Evolutionary conservation across 1,284 basidiomycete species (phyloP).

Genomic region (Ustilago xerochloae): DNA sequence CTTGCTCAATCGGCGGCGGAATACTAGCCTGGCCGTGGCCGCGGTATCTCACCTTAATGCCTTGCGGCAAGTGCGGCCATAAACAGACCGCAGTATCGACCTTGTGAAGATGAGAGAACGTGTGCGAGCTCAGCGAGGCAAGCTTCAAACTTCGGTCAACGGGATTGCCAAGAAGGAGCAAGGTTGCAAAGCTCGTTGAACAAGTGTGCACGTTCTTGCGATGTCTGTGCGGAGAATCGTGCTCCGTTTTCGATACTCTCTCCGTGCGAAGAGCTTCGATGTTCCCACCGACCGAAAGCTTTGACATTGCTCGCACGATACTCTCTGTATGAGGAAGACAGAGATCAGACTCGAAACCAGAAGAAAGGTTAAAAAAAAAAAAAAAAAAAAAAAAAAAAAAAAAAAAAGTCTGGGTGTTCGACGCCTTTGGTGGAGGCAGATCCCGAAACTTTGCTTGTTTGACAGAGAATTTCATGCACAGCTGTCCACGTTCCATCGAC

Average conservation of each 20-base stretch:
- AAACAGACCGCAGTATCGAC: slow-evolving; percentile 11
- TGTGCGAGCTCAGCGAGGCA: slow-evolving; percentile 8
- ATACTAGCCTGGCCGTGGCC: not conserved
- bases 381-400: too few species aligned
- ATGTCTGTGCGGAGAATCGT: not conserved
- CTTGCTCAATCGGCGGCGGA: slow-evolving; percentile 23
- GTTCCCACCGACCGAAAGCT: not conserved
- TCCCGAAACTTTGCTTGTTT: slow-evolving; percentile 14
- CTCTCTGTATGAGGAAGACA: too few species aligned
- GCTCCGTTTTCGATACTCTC: not conserved
- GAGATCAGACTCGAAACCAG: not conserved
- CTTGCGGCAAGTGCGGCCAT: slow-evolving; percentile 17
- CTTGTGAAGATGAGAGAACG: slow-evolving; percentile 13
- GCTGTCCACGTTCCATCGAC: slow-evolving; percentile 31
- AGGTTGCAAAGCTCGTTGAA: not conserved
- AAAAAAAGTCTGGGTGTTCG: slow-evolving; percentile 26
- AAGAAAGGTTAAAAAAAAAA: too few species aligned
- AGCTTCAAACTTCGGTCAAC: not conserved
- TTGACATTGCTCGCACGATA: too few species aligned
- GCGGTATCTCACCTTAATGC: slow-evolving; percentile 8
- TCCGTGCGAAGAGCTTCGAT: not conserved
- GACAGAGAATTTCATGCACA: slow-evolving; percentile 23
- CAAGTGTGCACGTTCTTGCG: slow-evolving; percentile 2
- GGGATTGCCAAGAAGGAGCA: not conserved
- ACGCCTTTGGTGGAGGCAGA: not conserved